phyloP scores from a whole-genome alignment of 2,329 filamentous ascomycete genomes.

The Alternaria infectoria region DNA sequence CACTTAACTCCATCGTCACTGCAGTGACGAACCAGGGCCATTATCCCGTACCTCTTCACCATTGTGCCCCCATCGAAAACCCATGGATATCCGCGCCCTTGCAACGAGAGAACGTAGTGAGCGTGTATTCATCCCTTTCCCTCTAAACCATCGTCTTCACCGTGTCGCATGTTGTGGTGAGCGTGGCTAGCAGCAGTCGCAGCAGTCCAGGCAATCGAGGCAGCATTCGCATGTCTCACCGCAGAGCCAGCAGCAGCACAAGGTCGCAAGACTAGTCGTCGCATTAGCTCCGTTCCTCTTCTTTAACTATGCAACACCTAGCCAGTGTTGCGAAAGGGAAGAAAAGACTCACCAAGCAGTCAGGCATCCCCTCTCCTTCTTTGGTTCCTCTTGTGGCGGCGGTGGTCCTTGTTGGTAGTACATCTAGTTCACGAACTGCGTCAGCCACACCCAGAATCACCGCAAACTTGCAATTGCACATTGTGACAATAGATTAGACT shows the following conservation, averaged over 20 bases:
- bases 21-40: neutral
- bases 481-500: neutral
- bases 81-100: neutral
- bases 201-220: conserved; percentile 41
- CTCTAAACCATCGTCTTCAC: neutral
- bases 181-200: conserved; percentile 24
- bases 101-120: neutral
- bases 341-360: conserved; percentile 35
- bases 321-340: neutral
- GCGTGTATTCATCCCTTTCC: neutral
- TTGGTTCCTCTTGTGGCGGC: conserved; percentile 28
- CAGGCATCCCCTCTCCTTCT: conserved; percentile 44
- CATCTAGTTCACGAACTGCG: conserved; percentile 27
- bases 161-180: neutral
- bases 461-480: neutral
- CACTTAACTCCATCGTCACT: neutral
- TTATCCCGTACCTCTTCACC: neutral
- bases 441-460: neutral
- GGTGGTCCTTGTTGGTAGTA: conserved; percentile 40
- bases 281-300: neutral
- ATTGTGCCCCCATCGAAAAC: neutral
- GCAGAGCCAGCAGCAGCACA: conserved; percentile 47
- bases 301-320: neutral
- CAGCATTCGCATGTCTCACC: conserved; percentile 47
- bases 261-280: conserved; percentile 37